Evolutionary conservation across 2,329 filamentous ascomycete species (phyloP).

Genomic region (Ambrosiella xylebori): DNA sequence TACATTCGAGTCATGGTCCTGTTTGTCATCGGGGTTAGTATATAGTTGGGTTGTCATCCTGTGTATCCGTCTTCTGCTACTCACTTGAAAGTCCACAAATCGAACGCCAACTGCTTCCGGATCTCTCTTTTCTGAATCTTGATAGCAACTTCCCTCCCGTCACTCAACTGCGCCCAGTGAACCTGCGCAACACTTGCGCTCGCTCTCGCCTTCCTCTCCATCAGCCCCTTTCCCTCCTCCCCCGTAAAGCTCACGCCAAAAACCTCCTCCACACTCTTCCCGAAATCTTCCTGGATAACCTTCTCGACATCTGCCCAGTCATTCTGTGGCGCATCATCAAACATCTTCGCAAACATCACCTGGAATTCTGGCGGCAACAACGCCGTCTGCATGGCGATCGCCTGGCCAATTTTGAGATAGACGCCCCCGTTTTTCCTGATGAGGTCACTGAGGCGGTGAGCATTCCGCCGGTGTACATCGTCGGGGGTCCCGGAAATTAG

Average conservation of each 20-base stretch:
- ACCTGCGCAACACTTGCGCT: conserved; percentile 93
- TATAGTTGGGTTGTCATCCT: background rate
- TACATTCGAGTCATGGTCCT: conserved; percentile 69
- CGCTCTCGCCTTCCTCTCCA: conserved; percentile 45
- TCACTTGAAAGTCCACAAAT: conserved; percentile 86
- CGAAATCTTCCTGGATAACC: conserved; percentile 80
- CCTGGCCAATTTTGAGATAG: conserved; percentile 95
- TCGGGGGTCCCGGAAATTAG: conserved; percentile 54
- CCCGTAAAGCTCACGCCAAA: conserved; percentile 75
- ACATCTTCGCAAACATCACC: conserved; percentile 91
- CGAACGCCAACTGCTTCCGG: conserved; percentile 76
- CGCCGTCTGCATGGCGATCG: conserved; percentile 94
- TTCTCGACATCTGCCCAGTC: conserved; percentile 69
- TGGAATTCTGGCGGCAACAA: conserved; percentile 88
- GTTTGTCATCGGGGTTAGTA: background rate
- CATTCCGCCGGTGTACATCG: conserved; percentile 69
- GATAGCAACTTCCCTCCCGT: conserved; percentile 82
- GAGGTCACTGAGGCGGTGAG: conserved; percentile 65
- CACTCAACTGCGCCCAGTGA: conserved; percentile 73
- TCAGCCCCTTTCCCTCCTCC: conserved; percentile 47
- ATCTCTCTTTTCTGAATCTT: conserved; percentile 97
- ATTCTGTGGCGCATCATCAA: conserved; percentile 93
- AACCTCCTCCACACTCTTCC: conserved; percentile 69
- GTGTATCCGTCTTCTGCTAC: conserved; percentile 16
- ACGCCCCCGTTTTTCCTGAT: conserved; percentile 76